These are phyloP conservation scores for Saccharomycopsis schoenii DNA, from an alignment of 805 yeast genomes.

Conservation along the genomic window DNA sequence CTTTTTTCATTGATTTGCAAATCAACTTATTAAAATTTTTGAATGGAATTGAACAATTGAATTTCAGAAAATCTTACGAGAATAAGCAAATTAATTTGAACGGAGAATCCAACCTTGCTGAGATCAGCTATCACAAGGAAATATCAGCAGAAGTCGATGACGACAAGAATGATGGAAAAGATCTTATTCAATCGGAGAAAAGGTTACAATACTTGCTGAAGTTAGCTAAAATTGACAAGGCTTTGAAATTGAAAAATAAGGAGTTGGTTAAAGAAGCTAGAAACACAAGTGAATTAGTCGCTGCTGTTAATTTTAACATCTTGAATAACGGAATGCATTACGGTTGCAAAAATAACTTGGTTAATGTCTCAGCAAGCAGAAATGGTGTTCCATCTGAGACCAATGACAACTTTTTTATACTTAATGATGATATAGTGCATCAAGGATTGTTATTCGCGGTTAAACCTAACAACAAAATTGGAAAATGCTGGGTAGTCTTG, in stretches of 20 bases:
- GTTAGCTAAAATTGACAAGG: not conserved
- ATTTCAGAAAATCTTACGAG: not conserved
- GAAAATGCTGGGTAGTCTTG: not conserved
- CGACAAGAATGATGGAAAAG: not conserved
- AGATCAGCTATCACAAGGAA: not conserved
- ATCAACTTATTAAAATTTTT: conserved; percentile 5
- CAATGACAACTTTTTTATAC: not conserved
- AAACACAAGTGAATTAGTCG: not conserved
- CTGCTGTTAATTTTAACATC: not conserved
- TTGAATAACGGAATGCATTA: conserved; percentile 1
- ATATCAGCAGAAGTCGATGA: not conserved
- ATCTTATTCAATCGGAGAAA: not conserved
- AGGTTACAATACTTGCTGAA: not conserved
- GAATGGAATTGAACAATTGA: conserved; percentile 7
- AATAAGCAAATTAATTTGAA: not conserved
- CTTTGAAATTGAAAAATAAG: not conserved
- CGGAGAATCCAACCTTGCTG: not conserved
- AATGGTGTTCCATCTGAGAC: not conserved
- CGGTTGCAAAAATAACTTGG: not conserved
- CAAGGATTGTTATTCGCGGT: not conserved
- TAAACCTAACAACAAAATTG: not conserved
- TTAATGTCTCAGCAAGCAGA: not conserved
- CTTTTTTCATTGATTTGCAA: conserved; percentile 7
- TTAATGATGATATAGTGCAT: not conserved
- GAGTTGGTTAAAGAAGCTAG: not conserved